phyloP scores from a whole-genome alignment of 495 filamentous ascomycete genomes.

The Cryomyces minteri region DNA sequence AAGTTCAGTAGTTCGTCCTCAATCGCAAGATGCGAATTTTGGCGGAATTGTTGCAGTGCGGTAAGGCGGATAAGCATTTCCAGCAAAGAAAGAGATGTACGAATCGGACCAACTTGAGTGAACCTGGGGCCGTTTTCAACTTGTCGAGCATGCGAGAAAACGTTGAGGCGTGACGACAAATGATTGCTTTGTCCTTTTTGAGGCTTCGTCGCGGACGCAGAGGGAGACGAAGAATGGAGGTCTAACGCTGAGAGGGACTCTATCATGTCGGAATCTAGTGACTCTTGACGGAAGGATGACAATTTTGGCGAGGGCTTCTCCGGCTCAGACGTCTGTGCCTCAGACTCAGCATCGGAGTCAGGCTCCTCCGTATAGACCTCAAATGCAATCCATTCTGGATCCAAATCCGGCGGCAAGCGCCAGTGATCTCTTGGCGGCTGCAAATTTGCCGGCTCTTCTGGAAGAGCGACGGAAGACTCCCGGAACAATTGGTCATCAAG shows the following conservation, averaged over 20 bases:
- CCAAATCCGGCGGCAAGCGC: slow-evolving; percentile 59
- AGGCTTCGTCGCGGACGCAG: slow-evolving; percentile 11
- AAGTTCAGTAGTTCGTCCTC: slow-evolving; percentile 90
- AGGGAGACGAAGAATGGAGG: slow-evolving; percentile 22
- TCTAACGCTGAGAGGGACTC: slow-evolving; percentile 8
- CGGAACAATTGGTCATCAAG: slow-evolving; percentile 49
- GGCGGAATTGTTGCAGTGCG: slow-evolving; percentile 91
- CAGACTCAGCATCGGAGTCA: slow-evolving; percentile 34
- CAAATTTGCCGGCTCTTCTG: slow-evolving; percentile 1
- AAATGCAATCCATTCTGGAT: slow-evolving; percentile 90
- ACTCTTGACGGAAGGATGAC: slow-evolving; percentile 6
- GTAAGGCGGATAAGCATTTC: slow-evolving; percentile 87
- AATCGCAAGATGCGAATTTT: slow-evolving; percentile 79
- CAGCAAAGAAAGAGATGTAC: slow-evolving; percentile 77
- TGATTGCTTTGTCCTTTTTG: neutral
- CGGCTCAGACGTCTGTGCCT: slow-evolving; percentile 22
- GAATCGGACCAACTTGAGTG: slow-evolving; percentile 24
- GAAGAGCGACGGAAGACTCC: slow-evolving; percentile 16
- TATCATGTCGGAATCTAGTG: slow-evolving; percentile 23
- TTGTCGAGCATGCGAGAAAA: slow-evolving; percentile 15
- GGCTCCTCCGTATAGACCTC: slow-evolving; percentile 61
- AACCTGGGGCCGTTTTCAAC: neutral
- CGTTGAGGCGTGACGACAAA: slow-evolving; percentile 12
- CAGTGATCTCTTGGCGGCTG: slow-evolving; percentile 24
- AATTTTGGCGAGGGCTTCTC: slow-evolving; percentile 13